Base-by-base conservation (phyloP, 352 stramenopile genomes). In the Phytophthora aleatoria region DNA sequence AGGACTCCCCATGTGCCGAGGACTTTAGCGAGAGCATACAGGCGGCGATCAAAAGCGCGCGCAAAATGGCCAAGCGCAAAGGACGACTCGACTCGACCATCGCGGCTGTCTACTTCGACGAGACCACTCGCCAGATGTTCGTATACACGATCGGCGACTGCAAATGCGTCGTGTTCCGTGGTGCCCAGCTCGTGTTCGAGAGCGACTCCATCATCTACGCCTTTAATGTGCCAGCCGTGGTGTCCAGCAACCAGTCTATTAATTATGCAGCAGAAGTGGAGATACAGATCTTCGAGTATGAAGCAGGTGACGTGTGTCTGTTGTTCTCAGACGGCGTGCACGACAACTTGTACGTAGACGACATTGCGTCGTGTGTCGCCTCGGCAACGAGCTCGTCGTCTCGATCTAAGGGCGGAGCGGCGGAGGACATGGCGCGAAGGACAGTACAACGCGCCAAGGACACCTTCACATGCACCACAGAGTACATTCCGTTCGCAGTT, bases 161-260 rank as follows among this genome's bases (percentile, higher is more conserved):
- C 77, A 96, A 96, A 68, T 94, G 85, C 64, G 83, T 94, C 26
- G 68, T 96, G 10, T 71, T 94, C 59, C 86, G 87, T 16, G 64
- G 69, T 35, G 68, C 67, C 57, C 36, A 64, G 30, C 74, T 96
- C 50, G 76, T 94, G 49, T 96, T 94, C 50, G 87, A 96, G 63
- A 94, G 85, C 60, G 87, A 96, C 67, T 93, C 87, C 16, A 92
- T 94, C 56, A 90, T 96, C 59, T 96, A 96, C 79, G 87, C 94
- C 67, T 96, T 96, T 73, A 96, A 96, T 62, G 88, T 96, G 16
- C 88, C 88, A 0, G 88, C 88, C 0, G 88, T 96, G 33, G 88
- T 96, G 7, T 94, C 84, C 13, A 96, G 81, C 62, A 92, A 94
- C 67, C 79, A 93, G 59, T 64, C 84, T 5, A 93, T 94, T 57